Conservation (phyloP, 768 basidiomycete genomes). For the Lentinula guzmanii region DNA sequence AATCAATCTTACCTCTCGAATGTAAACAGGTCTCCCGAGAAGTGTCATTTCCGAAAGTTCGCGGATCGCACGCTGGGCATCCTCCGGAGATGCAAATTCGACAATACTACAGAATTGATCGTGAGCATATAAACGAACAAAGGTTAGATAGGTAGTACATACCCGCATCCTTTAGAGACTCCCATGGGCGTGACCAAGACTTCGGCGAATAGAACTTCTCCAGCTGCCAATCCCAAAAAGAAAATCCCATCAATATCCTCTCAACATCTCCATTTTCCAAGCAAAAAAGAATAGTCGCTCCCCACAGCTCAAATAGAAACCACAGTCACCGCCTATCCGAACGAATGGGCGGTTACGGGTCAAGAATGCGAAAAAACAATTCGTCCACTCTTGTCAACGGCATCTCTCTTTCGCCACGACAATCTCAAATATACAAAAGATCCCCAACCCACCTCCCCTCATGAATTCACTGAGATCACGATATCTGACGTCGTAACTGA, state of each 20-base stretch:
- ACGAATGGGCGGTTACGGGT: not conserved
- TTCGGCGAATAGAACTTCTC: slow-evolving; percentile 99
- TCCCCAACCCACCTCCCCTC: slow-evolving; percentile 98
- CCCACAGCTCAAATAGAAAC: slow-evolving; percentile 6
- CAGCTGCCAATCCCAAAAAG: slow-evolving; percentile 91
- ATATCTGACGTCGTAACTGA: slow-evolving; percentile 98
- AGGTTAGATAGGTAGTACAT: slow-evolving; percentile 27
- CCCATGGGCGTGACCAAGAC: slow-evolving; percentile 95
- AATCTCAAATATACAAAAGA: slow-evolving; percentile 61
- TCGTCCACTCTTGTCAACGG: slow-evolving; percentile 14
- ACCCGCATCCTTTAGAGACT: slow-evolving; percentile 99
- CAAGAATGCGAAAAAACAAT: not conserved
- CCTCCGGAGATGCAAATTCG: slow-evolving; percentile 87
- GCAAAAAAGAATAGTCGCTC: slow-evolving; percentile 7
- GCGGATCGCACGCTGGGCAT: slow-evolving; percentile 82
- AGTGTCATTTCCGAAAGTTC: slow-evolving; percentile 87
- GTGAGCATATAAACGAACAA: not conserved
- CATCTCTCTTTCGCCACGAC: slow-evolving; percentile 59
- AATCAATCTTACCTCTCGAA: slow-evolving; percentile 69
- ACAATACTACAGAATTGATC: slow-evolving; percentile 64
- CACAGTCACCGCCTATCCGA: not conserved
- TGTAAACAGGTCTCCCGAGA: slow-evolving; percentile 93
- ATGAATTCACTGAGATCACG: slow-evolving; percentile 99
- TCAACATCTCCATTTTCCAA: slow-evolving; percentile 45
- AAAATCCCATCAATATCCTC: slow-evolving; percentile 95